Evolutionary conservation across 108 stramenopile species (phyloP).

Genomic region (Cyclotella kingstonii): DNA sequence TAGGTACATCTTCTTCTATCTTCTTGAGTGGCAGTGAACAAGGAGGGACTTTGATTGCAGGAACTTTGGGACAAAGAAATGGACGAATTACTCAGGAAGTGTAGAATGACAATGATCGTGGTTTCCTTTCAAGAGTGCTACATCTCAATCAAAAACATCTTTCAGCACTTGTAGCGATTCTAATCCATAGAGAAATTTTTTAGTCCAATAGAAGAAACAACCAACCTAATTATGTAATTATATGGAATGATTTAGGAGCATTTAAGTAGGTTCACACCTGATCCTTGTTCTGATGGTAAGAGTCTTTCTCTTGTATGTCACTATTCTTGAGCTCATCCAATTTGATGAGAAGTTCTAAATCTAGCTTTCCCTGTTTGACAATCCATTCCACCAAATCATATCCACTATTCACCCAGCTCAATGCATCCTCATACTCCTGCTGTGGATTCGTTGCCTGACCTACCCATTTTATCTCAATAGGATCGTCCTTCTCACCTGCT

Average conservation of each 20-base stretch:
- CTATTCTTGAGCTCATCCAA: constrained; percentile 21
- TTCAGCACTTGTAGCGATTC: too few species aligned
- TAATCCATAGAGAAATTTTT: too few species aligned
- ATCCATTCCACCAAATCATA: constrained; percentile 39
- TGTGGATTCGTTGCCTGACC: constrained; percentile 19
- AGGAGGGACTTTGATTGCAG: not conserved
- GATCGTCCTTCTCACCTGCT: constrained; percentile 36
- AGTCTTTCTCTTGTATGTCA: not conserved
- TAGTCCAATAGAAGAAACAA: too few species aligned
- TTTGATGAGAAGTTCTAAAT: constrained; percentile 25
- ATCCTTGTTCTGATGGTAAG: too few species aligned
- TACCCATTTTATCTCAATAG: constrained; percentile 28
- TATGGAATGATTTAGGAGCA: too few species aligned
- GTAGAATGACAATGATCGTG: not conserved
- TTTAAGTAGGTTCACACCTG: too few species aligned
- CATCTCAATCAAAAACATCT: not conserved
- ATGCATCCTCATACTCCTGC: constrained; percentile 32
- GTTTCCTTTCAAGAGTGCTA: not conserved
- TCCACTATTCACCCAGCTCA: constrained; percentile 38
- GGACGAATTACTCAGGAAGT: constrained; percentile 42
- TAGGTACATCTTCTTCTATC: constrained; percentile 1
- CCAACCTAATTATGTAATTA: too few species aligned
- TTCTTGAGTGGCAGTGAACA: constrained; percentile 6
- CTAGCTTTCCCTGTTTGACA: constrained; percentile 34
- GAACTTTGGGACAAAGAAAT: constrained; percentile 1